Conservation (phyloP, 2,329 filamentous ascomycete species). For the Penicillium sp. region DNA sequence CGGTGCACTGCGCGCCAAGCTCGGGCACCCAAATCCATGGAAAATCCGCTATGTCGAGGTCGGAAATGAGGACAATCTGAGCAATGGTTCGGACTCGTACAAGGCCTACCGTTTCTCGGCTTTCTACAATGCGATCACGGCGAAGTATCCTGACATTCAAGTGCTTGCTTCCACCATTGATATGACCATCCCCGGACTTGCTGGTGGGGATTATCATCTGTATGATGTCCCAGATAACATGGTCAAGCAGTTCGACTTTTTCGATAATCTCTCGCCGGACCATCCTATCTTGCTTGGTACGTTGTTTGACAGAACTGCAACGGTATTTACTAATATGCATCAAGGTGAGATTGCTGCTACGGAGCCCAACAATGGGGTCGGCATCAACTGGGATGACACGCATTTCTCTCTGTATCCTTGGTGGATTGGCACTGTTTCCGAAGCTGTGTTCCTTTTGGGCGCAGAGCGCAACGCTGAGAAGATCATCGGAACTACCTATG, state of each 20-base stretch:
- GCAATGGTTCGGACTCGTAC: constrained; percentile 48
- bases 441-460: constrained; percentile 63
- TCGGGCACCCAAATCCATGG: constrained; percentile 62
- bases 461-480: constrained; percentile 57
- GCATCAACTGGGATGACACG: constrained; percentile 45
- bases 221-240: constrained; percentile 53
- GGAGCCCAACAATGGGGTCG: constrained; percentile 45
- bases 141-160: constrained; percentile 53
- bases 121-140: constrained; percentile 58
- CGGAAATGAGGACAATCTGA: constrained; percentile 65
- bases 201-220: constrained; percentile 45
- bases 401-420: constrained; percentile 50
- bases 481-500: constrained; percentile 30
- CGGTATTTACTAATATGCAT: not conserved
- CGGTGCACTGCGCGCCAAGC: constrained; percentile 52
- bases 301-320: not conserved
- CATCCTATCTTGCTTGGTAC: constrained; percentile 29
- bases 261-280: constrained; percentile 46
- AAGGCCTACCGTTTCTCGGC: constrained; percentile 56
- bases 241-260: constrained; percentile 50
- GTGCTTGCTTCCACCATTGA: constrained; percentile 41
- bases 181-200: constrained; percentile 23
- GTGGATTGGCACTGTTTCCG: constrained; percentile 60
- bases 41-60: constrained; percentile 60
- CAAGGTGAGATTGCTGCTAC: constrained; percentile 29